A percentile compares a stretch with the other conserved stretches of the same genome.
These are phyloP conservation scores for Torulaspora quercuum DNA, from an alignment of 805 yeast species.

Conservation along the genomic window DNA sequence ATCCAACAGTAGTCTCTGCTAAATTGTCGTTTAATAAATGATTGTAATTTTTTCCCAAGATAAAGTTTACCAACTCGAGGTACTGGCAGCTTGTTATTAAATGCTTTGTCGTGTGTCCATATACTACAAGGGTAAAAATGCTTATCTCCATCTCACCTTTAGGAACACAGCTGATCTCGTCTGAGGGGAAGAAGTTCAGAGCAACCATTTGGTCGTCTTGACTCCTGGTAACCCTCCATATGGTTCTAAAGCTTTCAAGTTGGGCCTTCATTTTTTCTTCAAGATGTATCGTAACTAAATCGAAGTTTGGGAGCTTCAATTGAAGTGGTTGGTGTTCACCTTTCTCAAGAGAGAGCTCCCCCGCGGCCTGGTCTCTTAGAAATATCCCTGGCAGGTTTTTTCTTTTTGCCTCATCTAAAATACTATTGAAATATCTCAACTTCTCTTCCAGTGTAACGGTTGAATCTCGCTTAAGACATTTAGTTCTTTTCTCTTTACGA, in stretches of 20 bases:
- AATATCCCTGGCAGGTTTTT: conserved; percentile 14
- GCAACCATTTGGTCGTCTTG: conserved; percentile 15
- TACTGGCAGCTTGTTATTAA: conserved; percentile 23
- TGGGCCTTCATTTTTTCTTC: conserved; percentile 3
- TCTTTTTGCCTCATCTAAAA: conserved; percentile 11
- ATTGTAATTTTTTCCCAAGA: conserved; percentile 20
- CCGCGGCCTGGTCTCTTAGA: conserved; percentile 18
- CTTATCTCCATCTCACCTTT: conserved; percentile 14
- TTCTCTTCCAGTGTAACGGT: conserved; percentile 13
- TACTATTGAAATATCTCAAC: conserved; percentile 8
- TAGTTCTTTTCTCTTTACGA: conserved; percentile 14
- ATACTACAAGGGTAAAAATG: conserved; percentile 13
- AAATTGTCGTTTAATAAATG: conserved; percentile 19
- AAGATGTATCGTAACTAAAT: conserved; percentile 7
- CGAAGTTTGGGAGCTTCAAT: conserved; percentile 11
- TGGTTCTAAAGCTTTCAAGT: conserved; percentile 16
- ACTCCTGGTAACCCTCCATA: conserved; percentile 19
- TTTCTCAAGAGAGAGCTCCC: conserved; percentile 12
- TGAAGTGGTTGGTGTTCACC: conserved; percentile 10
- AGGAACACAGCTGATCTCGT: conserved; percentile 11
- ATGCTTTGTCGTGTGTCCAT: conserved; percentile 17
- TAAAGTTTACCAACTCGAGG: conserved; percentile 19
- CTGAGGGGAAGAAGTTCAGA: conserved; percentile 14
- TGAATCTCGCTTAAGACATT: conserved; percentile 15
- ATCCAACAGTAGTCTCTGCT: conserved; percentile 22